These are phyloP conservation scores for Phyllosticta capitalensis DNA, from an alignment of 2,329 filamentous ascomycete species.

Conservation along the genomic window DNA sequence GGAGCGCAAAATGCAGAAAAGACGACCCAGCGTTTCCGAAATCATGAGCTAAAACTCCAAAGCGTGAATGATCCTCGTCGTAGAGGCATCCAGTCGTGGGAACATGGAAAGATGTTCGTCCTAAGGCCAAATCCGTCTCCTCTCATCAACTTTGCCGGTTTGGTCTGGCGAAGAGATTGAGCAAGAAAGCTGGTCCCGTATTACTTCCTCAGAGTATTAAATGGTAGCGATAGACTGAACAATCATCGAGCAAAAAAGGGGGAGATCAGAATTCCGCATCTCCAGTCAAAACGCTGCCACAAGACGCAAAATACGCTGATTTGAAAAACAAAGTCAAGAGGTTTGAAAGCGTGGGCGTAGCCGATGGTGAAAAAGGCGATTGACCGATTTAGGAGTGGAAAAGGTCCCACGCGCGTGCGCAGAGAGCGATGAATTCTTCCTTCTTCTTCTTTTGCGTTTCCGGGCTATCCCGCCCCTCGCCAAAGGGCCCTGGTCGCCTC, in stretches of 20 bases:
- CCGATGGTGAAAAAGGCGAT: too few relatives aligned
- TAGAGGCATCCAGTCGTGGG: neutral
- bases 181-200: neutral
- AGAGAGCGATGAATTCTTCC: conserved; percentile 81
- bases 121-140: neutral
- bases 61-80: neutral
- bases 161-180: neutral
- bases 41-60: neutral
- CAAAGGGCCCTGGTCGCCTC: conserved; percentile 52
- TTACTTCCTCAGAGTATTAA: neutral
- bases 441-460: conserved; percentile 79
- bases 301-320: neutral
- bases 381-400: conserved; percentile 66
- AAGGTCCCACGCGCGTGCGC: conserved; percentile 87
- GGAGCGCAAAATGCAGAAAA: neutral
- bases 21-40: conserved; percentile 7
- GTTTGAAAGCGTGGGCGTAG: neutral
- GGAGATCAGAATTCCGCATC: neutral
- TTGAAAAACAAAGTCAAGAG: neutral
- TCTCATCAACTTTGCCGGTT: neutral
- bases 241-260: neutral
- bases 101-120: neutral
- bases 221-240: neutral
- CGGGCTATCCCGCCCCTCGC: conserved; percentile 71
- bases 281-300: neutral